These are phyloP conservation scores for Cladosporium phlei DNA, from an alignment of 2,329 filamentous ascomycete genomes.

Conservation along the genomic window DNA sequence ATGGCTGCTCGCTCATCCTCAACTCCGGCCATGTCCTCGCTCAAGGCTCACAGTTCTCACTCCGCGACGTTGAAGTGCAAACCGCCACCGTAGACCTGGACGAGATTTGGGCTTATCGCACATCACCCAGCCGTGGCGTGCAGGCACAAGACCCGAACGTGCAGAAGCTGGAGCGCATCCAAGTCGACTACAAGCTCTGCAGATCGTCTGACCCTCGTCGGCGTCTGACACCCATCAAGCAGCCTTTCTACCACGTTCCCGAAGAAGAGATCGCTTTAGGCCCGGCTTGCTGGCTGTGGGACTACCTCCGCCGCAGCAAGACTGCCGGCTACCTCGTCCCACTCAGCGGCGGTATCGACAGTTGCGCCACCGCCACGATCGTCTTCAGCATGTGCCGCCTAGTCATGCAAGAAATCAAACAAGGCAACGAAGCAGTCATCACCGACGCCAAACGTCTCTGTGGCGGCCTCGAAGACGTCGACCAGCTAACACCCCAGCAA, in stretches of 20 bases:
- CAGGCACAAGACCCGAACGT: slow-evolving; percentile 50
- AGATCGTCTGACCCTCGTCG: slow-evolving; percentile 23
- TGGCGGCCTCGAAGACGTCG: slow-evolving; percentile 42
- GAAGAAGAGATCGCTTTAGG: slow-evolving; percentile 65
- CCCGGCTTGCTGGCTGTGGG: slow-evolving; percentile 63
- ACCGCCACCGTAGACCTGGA: slow-evolving; percentile 59
- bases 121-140: slow-evolving; percentile 51
- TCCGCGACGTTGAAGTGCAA: slow-evolving; percentile 54
- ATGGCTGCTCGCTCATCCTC: slow-evolving; percentile 59
- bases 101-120: slow-evolving; percentile 61
- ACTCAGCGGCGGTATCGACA: slow-evolving; percentile 58
- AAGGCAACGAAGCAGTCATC: slow-evolving; percentile 52
- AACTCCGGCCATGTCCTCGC: slow-evolving; percentile 59
- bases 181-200: slow-evolving; percentile 42
- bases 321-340: slow-evolving; percentile 55
- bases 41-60: slow-evolving; percentile 61
- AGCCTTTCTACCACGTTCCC: slow-evolving; percentile 53
- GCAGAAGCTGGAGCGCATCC: slow-evolving; percentile 44
- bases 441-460: slow-evolving; percentile 50
- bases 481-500: slow-evolving; percentile 52
- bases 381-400: slow-evolving; percentile 49
- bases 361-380: slow-evolving; percentile 51
- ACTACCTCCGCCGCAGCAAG: slow-evolving; percentile 52
- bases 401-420: slow-evolving; percentile 49
- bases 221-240: slow-evolving; percentile 41